Base-by-base conservation (phyloP, 2,329 filamentous ascomycete genomes). In the Aspergillus puulaauensis region DNA sequence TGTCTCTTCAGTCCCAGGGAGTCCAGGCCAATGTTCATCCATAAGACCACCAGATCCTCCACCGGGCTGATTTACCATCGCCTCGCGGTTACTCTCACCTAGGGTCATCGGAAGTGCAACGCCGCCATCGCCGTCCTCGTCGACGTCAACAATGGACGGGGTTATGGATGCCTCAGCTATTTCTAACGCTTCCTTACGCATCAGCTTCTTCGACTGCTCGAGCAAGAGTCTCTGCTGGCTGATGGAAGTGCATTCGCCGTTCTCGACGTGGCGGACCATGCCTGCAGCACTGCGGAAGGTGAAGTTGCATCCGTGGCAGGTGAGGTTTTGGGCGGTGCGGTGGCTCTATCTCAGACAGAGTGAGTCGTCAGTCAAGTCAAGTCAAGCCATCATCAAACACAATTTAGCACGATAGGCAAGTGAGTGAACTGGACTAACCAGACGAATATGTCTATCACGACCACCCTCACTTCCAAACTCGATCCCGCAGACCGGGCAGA, bases 401-500 rank as follows among this genome's bases (percentile, higher is more conserved):
- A 27, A 8, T 27, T 27, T 27, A 7, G 6, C 27, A 15, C n/a
- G 15, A n/a, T 1, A 27, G n/a, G 17, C 4, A 12, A 31, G 21
- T 53, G 33, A 56, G 50, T 19, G 51, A 56, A 46, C 21, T 54
- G n/a, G 3, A 40, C 15, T 46, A 66, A 85, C 83, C 61, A 76
- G 68, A 54, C 76, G 73, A n/a, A 84, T 76, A 61, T 87, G 85
- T 19, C 65, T 65, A 53, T 80, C 78, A 11, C 82, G 74, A 1
- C 83, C 84, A 21, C 75, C 76, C 3, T 77, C 73, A 27, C 78
- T 83, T 59, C 79, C 79, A 70, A 85, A 86, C 43, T 86, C 83
- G 8, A 77, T 67, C 12, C 80, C 82, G 53, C 85, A 87, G 43
- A 84, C 74, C 12, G 82, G 80, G 66, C 85, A 87, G 51, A 78